A percentile compares a stretch with the other conserved stretches of the same genome.
These are phyloP conservation scores for Lipomyces oligophaga DNA, from an alignment of 805 yeast genomes.

Conservation along the genomic window DNA sequence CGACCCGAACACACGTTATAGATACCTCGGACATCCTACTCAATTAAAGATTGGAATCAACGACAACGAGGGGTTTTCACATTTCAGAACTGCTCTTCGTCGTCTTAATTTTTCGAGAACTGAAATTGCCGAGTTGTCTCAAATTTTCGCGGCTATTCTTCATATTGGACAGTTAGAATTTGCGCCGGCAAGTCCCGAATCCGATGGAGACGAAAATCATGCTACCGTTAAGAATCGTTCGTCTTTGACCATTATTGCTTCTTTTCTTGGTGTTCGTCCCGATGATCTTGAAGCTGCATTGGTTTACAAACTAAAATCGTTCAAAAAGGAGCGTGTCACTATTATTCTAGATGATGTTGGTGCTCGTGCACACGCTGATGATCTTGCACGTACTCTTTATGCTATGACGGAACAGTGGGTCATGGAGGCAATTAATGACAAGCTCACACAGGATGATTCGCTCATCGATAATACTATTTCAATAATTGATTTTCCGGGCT, in stretches of 20 bases:
- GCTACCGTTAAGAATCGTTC: conserved; percentile 30
- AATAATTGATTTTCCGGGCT: conserved; percentile 44
- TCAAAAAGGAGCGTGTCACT: conserved; percentile 42
- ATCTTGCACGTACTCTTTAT: conserved; percentile 42
- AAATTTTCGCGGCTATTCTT: conserved; percentile 44
- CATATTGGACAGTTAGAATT: conserved; percentile 44
- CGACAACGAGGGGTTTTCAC: conserved; percentile 47
- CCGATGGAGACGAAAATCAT: conserved; percentile 31
- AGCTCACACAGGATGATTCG: conserved; percentile 35
- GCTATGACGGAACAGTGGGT: conserved; percentile 41
- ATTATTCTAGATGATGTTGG: conserved; percentile 42
- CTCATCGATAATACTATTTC: conserved; percentile 38
- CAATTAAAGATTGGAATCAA: conserved; percentile 46
- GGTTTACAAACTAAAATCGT: conserved; percentile 39
- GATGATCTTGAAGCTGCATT: conserved; percentile 39
- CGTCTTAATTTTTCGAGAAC: conserved; percentile 47
- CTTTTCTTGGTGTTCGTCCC: conserved; percentile 41
- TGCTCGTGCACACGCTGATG: conserved; percentile 43
- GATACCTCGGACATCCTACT: conserved; percentile 46
- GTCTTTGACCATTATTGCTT: conserved; percentile 37
- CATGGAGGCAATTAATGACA: conserved; percentile 39
- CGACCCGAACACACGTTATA: conserved; percentile 38
- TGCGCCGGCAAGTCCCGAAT: conserved; percentile 35
- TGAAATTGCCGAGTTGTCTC: conserved; percentile 50
- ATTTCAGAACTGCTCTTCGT: conserved; percentile 47